Conservation (phyloP, 306 rosid genomes). For the Carpinus viminea region DNA sequence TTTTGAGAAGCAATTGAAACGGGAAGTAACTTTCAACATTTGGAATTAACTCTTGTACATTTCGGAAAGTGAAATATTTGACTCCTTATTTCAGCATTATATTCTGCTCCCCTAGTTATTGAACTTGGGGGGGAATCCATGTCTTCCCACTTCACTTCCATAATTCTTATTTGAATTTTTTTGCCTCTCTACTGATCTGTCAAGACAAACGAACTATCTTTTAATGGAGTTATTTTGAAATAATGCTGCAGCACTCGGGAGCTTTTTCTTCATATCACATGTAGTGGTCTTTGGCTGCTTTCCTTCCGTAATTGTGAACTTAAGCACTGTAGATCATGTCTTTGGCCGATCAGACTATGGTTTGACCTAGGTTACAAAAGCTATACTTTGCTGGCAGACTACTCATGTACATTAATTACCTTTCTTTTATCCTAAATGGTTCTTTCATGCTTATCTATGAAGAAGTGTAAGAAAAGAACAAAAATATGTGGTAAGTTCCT, state of each 20-base stretch:
- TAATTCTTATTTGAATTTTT: background rate
- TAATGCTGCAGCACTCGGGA: background rate
- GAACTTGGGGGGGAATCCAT: conserved; percentile 8
- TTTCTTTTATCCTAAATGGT: background rate
- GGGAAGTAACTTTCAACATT: background rate
- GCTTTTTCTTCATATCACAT: background rate
- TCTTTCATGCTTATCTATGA: background rate
- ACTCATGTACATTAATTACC: background rate
- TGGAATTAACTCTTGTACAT: background rate
- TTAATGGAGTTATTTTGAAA: conserved; percentile 8
- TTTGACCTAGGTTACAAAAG: conserved; percentile 7
- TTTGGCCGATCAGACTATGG: background rate
- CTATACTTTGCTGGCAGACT: background rate
- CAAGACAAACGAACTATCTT: conserved; percentile 11
- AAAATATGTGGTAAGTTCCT: background rate
- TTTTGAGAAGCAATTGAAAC: background rate
- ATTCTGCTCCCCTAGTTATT: conserved; percentile 8
- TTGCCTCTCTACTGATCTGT: background rate
- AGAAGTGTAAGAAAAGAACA: background rate
- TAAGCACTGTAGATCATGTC: background rate
- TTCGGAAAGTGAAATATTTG: background rate
- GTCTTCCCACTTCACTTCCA: background rate
- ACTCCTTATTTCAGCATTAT: background rate
- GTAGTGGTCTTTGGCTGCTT: background rate
- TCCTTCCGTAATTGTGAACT: conserved; percentile 1